Conservation (phyloP, 2,329 filamentous ascomycete species). For the Exophiala sp. region DNA sequence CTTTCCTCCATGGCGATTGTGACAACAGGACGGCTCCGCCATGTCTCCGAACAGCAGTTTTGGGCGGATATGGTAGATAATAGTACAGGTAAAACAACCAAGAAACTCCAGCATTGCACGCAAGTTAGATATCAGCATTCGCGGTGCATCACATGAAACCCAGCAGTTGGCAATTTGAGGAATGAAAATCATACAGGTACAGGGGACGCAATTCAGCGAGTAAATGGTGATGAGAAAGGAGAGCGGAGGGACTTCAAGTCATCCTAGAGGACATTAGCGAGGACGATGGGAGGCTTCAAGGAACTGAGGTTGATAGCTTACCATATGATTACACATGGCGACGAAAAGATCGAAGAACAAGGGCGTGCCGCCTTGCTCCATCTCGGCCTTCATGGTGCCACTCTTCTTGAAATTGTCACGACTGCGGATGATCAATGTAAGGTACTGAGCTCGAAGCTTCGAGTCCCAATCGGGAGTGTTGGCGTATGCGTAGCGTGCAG, state of each 20-base stretch:
- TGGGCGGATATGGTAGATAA: conserved; percentile 1
- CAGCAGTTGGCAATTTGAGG: conserved; percentile 13
- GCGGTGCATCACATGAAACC: background rate
- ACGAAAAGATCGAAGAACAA: conserved; percentile 94
- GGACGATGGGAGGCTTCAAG: conserved; percentile 19
- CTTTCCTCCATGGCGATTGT: background rate
- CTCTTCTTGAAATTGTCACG: conserved; percentile 85
- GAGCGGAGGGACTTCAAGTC: conserved; percentile 29
- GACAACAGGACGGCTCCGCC: background rate
- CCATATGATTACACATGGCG: conserved; percentile 85
- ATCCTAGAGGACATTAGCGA: conserved; percentile 22
- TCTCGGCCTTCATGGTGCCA: conserved; percentile 92
- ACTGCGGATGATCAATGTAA: conserved; percentile 84
- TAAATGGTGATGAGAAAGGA: conserved; percentile 26
- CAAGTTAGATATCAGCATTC: background rate
- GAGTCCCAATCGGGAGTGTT: conserved; percentile 86
- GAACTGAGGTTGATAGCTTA: conserved; percentile 53
- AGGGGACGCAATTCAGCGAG: conserved; percentile 18
- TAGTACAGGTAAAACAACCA: conserved; percentile 6
- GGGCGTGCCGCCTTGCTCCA: conserved; percentile 72
- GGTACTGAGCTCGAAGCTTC: conserved; percentile 84
- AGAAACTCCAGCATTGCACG: background rate
- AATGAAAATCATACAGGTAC: conserved; percentile 6
- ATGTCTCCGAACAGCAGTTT: background rate
- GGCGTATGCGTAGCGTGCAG: conserved; percentile 82